These are phyloP conservation scores for Stromatinia cepivora DNA, from an alignment of 2,329 filamentous ascomycete genomes.

Conservation along the genomic window DNA sequence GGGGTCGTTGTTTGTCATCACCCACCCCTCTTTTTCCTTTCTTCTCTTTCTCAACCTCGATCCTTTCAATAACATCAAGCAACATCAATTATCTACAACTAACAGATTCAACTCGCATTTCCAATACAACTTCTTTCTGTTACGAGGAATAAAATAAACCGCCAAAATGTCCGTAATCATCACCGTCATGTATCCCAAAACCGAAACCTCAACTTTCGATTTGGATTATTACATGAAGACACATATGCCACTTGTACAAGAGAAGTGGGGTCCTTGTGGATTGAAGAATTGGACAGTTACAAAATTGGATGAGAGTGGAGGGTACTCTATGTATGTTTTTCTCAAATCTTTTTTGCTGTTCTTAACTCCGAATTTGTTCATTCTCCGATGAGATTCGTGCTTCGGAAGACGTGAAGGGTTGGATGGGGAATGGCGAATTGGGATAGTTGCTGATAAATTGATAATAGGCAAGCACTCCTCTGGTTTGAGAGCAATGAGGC, in stretches of 20 bases:
- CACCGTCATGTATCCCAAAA: conserved; percentile 18
- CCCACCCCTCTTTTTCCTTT: not conserved
- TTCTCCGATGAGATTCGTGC: not conserved
- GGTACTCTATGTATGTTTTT: conserved; percentile 4
- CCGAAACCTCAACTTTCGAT: conserved; percentile 20
- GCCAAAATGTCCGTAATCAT: conserved; percentile 16
- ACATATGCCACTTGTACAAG: conserved; percentile 18
- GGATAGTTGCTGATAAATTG: not conserved
- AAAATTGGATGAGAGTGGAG: not conserved
- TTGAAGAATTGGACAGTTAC: not conserved
- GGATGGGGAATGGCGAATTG: not conserved
- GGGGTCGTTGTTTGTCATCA: not conserved
- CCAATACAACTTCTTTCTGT: no score
- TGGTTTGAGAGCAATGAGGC: conserved; percentile 9
- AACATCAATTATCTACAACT: not conserved
- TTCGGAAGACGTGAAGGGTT: not conserved
- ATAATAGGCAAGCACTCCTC: conserved; percentile 5
- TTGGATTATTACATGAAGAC: conserved; percentile 15
- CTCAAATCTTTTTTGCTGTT: not conserved
- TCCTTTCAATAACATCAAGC: no score
- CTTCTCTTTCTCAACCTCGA: not conserved
- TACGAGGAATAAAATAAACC: not conserved
- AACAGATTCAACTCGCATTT: no score
- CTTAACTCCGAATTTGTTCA: not conserved
- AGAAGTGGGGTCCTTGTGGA: conserved; percentile 15